Evolutionary conservation across 2,329 filamentous ascomycete genomes (phyloP).

Genomic region (Trichoderma atrobrunneum): DNA sequence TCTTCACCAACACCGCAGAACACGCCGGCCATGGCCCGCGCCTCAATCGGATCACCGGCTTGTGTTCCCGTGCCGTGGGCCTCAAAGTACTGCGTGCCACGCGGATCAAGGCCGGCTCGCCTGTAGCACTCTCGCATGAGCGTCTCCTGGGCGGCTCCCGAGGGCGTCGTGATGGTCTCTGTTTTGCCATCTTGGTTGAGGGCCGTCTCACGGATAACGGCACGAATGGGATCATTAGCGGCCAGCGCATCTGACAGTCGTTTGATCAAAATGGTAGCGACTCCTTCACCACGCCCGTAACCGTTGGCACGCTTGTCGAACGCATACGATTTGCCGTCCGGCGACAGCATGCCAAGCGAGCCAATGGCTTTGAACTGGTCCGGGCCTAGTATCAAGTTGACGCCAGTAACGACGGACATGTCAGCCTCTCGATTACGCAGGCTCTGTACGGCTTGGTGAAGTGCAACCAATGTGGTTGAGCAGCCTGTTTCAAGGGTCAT

Average conservation of each 20-base stretch:
- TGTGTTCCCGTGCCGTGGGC: conserved; percentile 39
- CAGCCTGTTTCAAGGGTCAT: conserved; percentile 17
- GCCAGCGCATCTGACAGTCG: neutral
- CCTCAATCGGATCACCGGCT: conserved; percentile 25
- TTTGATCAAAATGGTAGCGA: conserved; percentile 2
- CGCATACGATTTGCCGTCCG: conserved; percentile 5
- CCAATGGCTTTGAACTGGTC: neutral
- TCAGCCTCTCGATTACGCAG: neutral
- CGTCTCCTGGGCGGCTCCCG: neutral
- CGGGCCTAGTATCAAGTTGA: conserved; percentile 21
- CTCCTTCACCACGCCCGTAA: conserved; percentile 17
- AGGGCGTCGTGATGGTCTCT: conserved; percentile 7
- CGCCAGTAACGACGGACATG: conserved; percentile 17
- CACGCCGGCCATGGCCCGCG: neutral
- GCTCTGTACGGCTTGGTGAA: conserved; percentile 3
- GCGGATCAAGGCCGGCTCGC: neutral
- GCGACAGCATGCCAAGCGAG: neutral
- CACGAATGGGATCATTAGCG: conserved; percentile 5
- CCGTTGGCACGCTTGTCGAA: conserved; percentile 2
- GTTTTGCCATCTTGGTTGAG: conserved; percentile 16
- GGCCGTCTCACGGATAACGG: neutral
- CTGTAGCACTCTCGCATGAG: neutral
- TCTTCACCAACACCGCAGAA: neutral
- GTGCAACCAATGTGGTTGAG: neutral
- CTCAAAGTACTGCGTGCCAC: conserved; percentile 8